Base-by-base conservation (phyloP, 371 early-diverging fungal species). In the Ecytonucleospora hepatopenaei region DNA sequence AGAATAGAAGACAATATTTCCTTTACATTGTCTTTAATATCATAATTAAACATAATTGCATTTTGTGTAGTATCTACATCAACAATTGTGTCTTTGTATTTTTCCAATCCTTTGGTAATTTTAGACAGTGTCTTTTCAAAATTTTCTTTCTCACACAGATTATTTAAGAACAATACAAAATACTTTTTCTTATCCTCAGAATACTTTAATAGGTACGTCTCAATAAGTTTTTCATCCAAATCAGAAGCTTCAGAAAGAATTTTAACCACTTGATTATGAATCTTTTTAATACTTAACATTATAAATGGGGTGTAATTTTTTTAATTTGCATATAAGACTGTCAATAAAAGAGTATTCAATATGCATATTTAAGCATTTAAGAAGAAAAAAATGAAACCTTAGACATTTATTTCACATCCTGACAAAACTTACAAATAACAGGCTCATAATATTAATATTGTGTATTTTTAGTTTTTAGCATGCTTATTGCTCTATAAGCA, bases 131-230 rank as follows among this genome's bases (percentile, higher is more conserved):
- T 40, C 17, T 16, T 48, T n/a, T 53, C 34, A n/a, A n/a, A n/a
- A n/a, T n/a, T n/a, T 4, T 68, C 61, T n/a, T 28, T 26, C 3
- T 26, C 16, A 28, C 58, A 46, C n/a, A 73, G 61, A 23, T 59
- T 65, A 23, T 59, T 46, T 16, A 73, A 49, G 31, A 73, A 73
- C 3, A 73, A 51, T 24, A 49, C 48, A n/a, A 71, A 69, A 34
- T 73, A 26, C 1, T 48, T 54, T 63, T 59, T 65, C n/a, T 60
- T 59, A 17, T 19, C 34, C 32, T 59, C 58, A 48, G 2, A 56
- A 12, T 31, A 51, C 49, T 61, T 58, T 24, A 48, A 58, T 31
- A 73, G 53, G 34, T 34, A 49, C 19, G 1, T 56, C 54, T n/a
- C 47, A 5, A 73, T 23, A 33, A 65, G 48, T 26, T 69, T 62